Evolutionary conservation across 2,329 filamentous ascomycete genomes (phyloP).

Genomic region (Teratosphaeriaceae sp.): DNA sequence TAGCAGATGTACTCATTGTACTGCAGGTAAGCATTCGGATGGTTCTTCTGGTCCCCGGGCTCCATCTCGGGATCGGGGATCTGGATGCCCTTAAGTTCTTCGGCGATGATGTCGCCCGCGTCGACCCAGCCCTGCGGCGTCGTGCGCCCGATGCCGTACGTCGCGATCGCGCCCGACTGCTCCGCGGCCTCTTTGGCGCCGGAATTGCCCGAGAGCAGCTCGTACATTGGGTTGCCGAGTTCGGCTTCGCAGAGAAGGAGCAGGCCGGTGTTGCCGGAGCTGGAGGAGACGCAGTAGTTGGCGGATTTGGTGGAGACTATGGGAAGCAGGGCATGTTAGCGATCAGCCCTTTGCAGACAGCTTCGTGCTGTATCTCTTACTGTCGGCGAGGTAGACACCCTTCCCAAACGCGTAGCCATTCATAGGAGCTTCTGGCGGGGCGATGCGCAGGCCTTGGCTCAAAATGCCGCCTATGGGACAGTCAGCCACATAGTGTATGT

Average conservation of each 20-base stretch:
- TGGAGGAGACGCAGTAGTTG: conserved; percentile 58
- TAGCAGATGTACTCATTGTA: conserved; percentile 66
- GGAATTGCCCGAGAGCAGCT: conserved; percentile 53
- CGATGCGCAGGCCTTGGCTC: conserved; percentile 81
- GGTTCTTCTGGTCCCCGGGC: conserved; percentile 9
- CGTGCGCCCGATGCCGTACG: conserved; percentile 60
- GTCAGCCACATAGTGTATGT: too few species aligned
- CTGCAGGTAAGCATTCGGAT: conserved; percentile 40
- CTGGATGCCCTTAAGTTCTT: conserved; percentile 1
- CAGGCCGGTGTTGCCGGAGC: conserved; percentile 63
- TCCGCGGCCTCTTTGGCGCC: conserved; percentile 59
- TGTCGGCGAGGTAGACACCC: conserved; percentile 82
- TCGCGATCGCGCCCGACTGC: conserved; percentile 55
- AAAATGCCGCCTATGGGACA: conserved; percentile 71
- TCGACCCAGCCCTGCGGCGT: conserved; percentile 42
- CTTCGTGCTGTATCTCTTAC: too few species aligned
- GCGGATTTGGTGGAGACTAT: conserved; percentile 78
- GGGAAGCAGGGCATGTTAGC: too few species aligned
- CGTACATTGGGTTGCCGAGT: conserved; percentile 67
- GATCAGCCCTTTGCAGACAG: too few species aligned
- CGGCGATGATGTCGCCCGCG: conserved; percentile 25
- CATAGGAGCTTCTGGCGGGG: conserved; percentile 73
- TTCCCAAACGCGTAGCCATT: conserved; percentile 69
- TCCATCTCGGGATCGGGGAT: conserved; percentile 19
- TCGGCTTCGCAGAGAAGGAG: conserved; percentile 83